Base-by-base conservation (phyloP, 2,329 filamentous ascomycete species). In the Fusarium pseudocircinatum region DNA sequence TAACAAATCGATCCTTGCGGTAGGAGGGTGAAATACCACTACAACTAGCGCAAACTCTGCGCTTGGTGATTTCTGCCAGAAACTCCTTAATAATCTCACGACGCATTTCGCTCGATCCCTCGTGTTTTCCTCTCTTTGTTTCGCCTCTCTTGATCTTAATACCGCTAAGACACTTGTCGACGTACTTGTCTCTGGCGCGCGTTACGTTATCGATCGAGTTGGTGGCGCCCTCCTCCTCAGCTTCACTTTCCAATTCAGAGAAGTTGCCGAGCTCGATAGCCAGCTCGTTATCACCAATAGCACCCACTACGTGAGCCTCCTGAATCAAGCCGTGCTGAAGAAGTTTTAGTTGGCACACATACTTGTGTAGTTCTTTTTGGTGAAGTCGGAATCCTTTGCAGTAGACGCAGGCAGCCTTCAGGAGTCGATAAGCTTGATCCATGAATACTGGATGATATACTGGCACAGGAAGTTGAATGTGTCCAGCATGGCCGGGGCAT, bases 361-460 rank as follows among this genome's bases (percentile, higher is more conserved):
- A 96, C 75, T 91, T 88, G 83, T 96, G 94, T 70, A 97, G 86
- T 69, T 94, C 89, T 60, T 91, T 89, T 54, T 91, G 89, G n/a
- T 92, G 87, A 81, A 98, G 88, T 79, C 93, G 94, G 75, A 99
- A 91, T 64, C 92, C 91, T 79, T 95, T 92, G 83, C 97, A 99
- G 84, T 97, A 98, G 67, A 92, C 89, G 81, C 96, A 99, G 82
- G 96, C 93, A 60, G 94, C 93, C 76, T 95, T 91, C 26, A 99
- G 87, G 50, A 99, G 87, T 49, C 94, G 92, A 72, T 97, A 89
- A 59, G 95, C 89, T 81, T 98, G 95, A 80, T 98, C 95, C 87
- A 99, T 93, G 79, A 98, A 98, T 4, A 95, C 93, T n/a, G 96
- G 94, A 82, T 99, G 96, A 81, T 98, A 99, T 59, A 98, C 94